Conservation (phyloP, 495 filamentous ascomycete species). For the Cladorrhinum samala region DNA sequence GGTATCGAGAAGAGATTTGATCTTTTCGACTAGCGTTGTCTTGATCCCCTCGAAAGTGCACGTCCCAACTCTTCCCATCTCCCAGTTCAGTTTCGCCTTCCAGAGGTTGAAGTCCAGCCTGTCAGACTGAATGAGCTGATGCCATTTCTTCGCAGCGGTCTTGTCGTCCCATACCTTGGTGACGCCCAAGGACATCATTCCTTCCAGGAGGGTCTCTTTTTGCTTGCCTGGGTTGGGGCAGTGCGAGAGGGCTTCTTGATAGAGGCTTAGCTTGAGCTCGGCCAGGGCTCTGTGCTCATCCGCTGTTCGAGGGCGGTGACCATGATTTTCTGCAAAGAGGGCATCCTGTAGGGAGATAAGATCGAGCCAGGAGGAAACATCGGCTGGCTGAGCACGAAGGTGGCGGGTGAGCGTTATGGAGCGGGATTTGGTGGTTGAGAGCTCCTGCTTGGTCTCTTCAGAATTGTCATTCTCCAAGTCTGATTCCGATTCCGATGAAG, state of each 20-base stretch:
- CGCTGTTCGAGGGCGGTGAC: constrained; percentile 35
- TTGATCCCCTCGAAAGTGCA: constrained; percentile 66
- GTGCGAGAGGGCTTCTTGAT: constrained; percentile 66
- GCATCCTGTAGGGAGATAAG: constrained; percentile 70
- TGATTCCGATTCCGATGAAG: constrained; percentile 26
- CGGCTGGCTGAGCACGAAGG: constrained; percentile 56
- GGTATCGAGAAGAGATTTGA: constrained; percentile 43
- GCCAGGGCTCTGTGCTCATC: constrained; percentile 61
- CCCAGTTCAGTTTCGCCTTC: constrained; percentile 68
- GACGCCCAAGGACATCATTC: constrained; percentile 63
- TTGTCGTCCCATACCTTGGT: constrained; percentile 61
- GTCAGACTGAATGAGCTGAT: constrained; percentile 26
- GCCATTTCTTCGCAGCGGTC: constrained; percentile 59
- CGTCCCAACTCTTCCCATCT: constrained; percentile 58
- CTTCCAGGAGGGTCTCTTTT: constrained; percentile 54
- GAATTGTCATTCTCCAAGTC: neutral
- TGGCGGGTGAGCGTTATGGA: constrained; percentile 53
- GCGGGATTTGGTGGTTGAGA: constrained; percentile 34
- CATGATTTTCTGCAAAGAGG: constrained; percentile 44
- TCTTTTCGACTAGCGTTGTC: constrained; percentile 48
- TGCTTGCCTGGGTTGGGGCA: constrained; percentile 29
- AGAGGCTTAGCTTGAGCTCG: constrained; percentile 74
- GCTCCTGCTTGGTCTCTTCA: constrained; percentile 24
- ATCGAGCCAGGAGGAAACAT: constrained; percentile 66
- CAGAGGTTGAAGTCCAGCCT: constrained; percentile 54